Evolutionary conservation across 78 protist species (phyloP), one percentile per base, ranked within the genome.

Genomic region (Pelomyxa schiedti): DNA sequence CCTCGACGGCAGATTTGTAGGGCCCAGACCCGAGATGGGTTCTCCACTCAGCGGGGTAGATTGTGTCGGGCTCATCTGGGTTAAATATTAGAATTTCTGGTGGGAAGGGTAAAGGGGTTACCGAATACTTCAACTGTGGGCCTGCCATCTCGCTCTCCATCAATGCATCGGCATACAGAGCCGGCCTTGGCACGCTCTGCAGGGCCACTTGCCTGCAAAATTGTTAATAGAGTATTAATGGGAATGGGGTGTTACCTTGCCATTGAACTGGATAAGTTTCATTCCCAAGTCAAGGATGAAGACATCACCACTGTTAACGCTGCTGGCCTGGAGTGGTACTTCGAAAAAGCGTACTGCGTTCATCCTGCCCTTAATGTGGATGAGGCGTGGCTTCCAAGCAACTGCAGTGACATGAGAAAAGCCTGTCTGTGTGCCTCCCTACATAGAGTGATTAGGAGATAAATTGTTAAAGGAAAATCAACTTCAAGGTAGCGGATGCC

Each of bases 301-400:
- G 38, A 81, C 81, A 30, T 85, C 89, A n/a, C 86, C 84, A 22
- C 39, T 30, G 69, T 85, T 78, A 6, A 85, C 38, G 65, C 79
- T 71, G 39, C 40, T 68, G 0, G 74, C 40, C 26, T 36, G 16
- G 65, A 72, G 16, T 6, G 64, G 77, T 16, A 85, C 85, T 64
- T 85, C 78, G 8, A 43, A 42, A 40, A 85, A 80, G 30, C 81
- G 42, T 39, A 79, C 74, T n/a, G 35, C 52, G 28, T 69, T 36
- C 42, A 66, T 43, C 58, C 69, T 65, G 35, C 80, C 79, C 0
- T 30, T 24, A 8, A 85, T 32, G 8, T 70, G 78, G 40, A 74
- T 69, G 42, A 80, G 42, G 43, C 83, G 66, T 26, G 75, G 83
- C 47, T 66, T 37, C 70, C 58, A 70, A 3, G 16, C n/a, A 35